phyloP scores from a whole-genome alignment of 257 asterid genomes.

The Solanum tarijense region DNA sequence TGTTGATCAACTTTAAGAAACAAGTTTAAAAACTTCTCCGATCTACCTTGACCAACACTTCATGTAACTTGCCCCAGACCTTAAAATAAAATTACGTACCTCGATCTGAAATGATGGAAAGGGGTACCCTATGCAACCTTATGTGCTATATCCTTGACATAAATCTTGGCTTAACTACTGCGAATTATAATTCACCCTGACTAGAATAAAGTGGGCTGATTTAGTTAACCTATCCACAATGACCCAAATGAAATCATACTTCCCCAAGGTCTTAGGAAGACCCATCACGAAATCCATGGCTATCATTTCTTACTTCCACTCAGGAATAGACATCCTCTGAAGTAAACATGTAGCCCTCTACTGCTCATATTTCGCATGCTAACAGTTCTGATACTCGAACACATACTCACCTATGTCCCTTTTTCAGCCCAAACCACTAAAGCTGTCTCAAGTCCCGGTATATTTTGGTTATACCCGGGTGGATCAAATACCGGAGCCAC shows the following conservation, averaged over 20 bases:
- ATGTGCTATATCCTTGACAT: background rate
- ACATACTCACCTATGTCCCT: background rate
- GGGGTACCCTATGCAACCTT: background rate
- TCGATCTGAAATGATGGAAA: background rate
- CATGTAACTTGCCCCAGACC: background rate
- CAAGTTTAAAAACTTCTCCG: background rate
- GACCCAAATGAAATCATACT: background rate
- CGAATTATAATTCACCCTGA: background rate
- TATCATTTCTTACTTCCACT: background rate
- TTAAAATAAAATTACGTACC: background rate
- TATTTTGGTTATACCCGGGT: background rate
- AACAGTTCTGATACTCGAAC: too few relatives aligned
- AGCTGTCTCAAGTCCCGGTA: background rate
- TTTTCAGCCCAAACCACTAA: too few relatives aligned
- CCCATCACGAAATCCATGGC: background rate
- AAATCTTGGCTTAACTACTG: background rate
- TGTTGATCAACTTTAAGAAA: background rate
- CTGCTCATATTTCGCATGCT: background rate
- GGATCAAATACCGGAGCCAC: background rate
- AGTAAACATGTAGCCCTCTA: background rate
- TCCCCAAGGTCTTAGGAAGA: background rate
- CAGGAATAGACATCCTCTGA: background rate
- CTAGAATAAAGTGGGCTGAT: background rate
- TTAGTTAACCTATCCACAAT: background rate
- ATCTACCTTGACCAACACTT: background rate